phyloP scores from a whole-genome alignment of 2,329 filamentous ascomycete species.

The Venturia nashicola region DNA sequence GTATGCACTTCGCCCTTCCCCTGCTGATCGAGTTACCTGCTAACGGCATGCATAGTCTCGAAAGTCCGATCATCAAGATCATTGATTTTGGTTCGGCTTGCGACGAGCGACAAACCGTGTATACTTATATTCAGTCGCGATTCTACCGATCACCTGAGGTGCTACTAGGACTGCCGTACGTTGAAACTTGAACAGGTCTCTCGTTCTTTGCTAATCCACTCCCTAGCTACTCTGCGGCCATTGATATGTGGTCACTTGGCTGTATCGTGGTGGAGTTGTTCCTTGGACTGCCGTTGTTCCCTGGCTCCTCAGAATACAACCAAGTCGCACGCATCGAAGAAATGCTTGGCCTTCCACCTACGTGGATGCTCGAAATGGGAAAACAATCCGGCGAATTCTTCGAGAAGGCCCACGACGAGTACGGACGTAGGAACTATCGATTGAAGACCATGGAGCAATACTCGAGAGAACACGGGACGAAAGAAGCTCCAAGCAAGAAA shows the following conservation, averaged over 20 bases:
- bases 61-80: slow-evolving; percentile 99
- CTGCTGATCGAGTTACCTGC: neutral
- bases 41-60: slow-evolving; percentile 43
- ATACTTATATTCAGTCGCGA: slow-evolving; percentile 96
- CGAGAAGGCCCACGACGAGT: slow-evolving; percentile 85
- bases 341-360: slow-evolving; percentile 92
- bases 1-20: slow-evolving; percentile 27
- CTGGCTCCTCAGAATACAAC: slow-evolving; percentile 96
- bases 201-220: slow-evolving; percentile 8
- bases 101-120: slow-evolving; percentile 95
- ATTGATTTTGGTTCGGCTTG: slow-evolving; percentile 99
- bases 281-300: slow-evolving; percentile 85
- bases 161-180: slow-evolving; percentile 70
- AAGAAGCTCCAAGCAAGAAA: slow-evolving; percentile 98
- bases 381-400: slow-evolving; percentile 98
- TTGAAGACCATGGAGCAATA: slow-evolving; percentile 98
- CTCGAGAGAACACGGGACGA: slow-evolving; percentile 85
- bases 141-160: slow-evolving; percentile 98
- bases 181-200: neutral
- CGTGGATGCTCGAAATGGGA: slow-evolving; percentile 99
- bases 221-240: slow-evolving; percentile 76
- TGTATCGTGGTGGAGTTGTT: slow-evolving; percentile 98
- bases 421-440: slow-evolving; percentile 77
- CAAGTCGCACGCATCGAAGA: slow-evolving; percentile 95
- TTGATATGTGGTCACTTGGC: slow-evolving; percentile 98